Base-by-base conservation (phyloP, 805 yeast species). In the Wickerhamomyces ciferrii region DNA sequence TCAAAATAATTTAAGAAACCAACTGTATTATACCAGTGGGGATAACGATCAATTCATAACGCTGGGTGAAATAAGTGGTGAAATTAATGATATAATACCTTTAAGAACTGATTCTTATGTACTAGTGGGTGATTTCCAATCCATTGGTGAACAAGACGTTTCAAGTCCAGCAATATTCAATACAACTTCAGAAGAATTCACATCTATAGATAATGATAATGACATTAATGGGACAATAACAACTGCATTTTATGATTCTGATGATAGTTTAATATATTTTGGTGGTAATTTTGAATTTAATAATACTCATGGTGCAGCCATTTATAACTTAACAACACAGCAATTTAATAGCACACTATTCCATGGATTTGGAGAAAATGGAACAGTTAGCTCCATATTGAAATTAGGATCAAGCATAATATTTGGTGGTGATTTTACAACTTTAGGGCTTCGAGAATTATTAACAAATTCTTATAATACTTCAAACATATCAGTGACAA, bases 371-470 rank as follows among this genome's bases (percentile, higher is more conserved):
- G 82, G 81, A 7, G 58, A 72, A 31, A 70, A 76, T 48, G 70
- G 91, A 0, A 49, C 55, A 0, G 76, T 94, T 14, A 79, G 81
- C 50, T 70, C 91, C 8, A 90, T 94, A 17, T 52, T 78, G 0
- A 72, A 74, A 49, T 59, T 79, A 42, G 72, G 71, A 35, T 55
- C 64, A 11, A 81, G 77, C 35, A 71, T 94, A 8, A 60, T 94
- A 13, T 92, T 90, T 67, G 92, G 94, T 2, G 99, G 99, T 13
- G 49, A 66, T 3, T 90, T 94, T 60, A 58, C 69, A 46, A 76
- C 84, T 10, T 66, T 45, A 51, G 70, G 52, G 42, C 53, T 51
- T 49, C 63, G 46, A 56, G 68, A 48, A 40, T 49, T 45, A 17
- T 55, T 46, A 14, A 48, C 54, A 0, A 50, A 50, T 35, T 52